phyloP scores from a whole-genome alignment of 1,139 yeast species.

The Yarrowia galli region DNA sequence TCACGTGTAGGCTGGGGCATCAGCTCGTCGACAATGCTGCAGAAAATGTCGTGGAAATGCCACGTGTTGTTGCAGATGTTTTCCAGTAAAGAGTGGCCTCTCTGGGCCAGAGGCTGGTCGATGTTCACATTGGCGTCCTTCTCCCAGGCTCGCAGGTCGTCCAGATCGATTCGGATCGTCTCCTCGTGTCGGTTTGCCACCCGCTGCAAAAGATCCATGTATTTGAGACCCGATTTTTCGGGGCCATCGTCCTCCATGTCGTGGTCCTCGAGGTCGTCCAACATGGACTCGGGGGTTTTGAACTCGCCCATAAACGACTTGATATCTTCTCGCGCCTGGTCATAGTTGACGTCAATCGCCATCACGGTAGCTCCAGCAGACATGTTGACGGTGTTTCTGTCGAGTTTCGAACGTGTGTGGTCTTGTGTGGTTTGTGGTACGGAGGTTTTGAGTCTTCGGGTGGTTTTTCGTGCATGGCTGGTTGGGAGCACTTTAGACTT shows the following conservation, averaged over 20 bases:
- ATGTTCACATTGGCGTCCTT: conserved; percentile 50
- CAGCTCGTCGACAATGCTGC: conserved; percentile 74
- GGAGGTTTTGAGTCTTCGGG: conserved; percentile 3
- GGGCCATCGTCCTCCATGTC: conserved; percentile 41
- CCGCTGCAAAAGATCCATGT: conserved; percentile 74
- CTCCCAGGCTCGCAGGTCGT: conserved; percentile 78
- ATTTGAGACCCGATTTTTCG: conserved; percentile 60
- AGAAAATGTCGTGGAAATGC: conserved; percentile 79
- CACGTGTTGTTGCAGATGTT: conserved; percentile 75
- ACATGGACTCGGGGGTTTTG: conserved; percentile 43
- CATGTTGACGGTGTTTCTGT: background rate
- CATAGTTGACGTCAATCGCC: conserved; percentile 62
- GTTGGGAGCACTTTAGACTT: conserved; percentile 22
- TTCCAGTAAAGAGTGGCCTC: conserved; percentile 55
- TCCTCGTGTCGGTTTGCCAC: conserved; percentile 83
- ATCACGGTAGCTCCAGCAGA: conserved; percentile 45
- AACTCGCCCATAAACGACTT: conserved; percentile 45
- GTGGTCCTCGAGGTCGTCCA: conserved; percentile 41
- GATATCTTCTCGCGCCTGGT: conserved; percentile 52
- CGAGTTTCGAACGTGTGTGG: background rate
- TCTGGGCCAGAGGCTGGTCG: conserved; percentile 45
- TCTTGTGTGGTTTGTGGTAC: background rate
- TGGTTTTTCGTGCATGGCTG: conserved; percentile 28
- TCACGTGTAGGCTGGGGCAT: conserved; percentile 86
- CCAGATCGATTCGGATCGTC: conserved; percentile 76